Base-by-base conservation (phyloP, 495 filamentous ascomycete species). In the Cudoniella acicularis region DNA sequence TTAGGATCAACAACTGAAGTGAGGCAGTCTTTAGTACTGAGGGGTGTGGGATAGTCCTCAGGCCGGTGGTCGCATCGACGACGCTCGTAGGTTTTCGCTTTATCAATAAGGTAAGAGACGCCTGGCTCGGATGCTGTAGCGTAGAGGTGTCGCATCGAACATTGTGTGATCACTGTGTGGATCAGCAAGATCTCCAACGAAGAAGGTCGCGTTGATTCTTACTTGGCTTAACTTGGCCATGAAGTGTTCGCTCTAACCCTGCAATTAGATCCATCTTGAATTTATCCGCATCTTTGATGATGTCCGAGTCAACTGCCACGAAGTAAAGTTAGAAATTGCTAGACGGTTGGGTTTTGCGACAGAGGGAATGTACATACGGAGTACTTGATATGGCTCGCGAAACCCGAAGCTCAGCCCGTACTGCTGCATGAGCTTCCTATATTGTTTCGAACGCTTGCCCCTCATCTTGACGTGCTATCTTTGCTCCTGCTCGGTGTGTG, bases 381-480 rank as follows among this genome's bases (percentile, higher is more conserved):
- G 81, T 17, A 98, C 87, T 76, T 98, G 93, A 69, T 96, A 98
- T 4, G 93, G 91, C 69, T 92, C 89, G 55, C 92, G 89, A 71
- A 96, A 96, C 21, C 87, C 86, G 63, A 92, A 95, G 49, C 79
- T 82, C 60, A 91, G 76, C 66, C 83, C 83, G 83, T 91, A 98
- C 67, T 92, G 85, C 64, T 89, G 84, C 91, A 99, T 97, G 57
- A 97, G 82, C 84, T 96, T 96, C 68, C 90, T 87, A 74, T 98
- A 98, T 70, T 91, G 88, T 77, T 97, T 98, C 6, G 89, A 87
- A 61, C 94, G 85, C 72, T 97, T 97, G 57, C 90, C 92, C 67
- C 88, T 83, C 91, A 96, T 96, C 60, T 69, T 83, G 57, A 30
- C 18, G 10, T 36, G 20, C 16, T 11, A 27, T 54, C 30, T 42